Evolutionary conservation across 805 yeast species (phyloP), one percentile per base, ranked within the genome.

Genomic region (Saccharomycopsis sp.): DNA sequence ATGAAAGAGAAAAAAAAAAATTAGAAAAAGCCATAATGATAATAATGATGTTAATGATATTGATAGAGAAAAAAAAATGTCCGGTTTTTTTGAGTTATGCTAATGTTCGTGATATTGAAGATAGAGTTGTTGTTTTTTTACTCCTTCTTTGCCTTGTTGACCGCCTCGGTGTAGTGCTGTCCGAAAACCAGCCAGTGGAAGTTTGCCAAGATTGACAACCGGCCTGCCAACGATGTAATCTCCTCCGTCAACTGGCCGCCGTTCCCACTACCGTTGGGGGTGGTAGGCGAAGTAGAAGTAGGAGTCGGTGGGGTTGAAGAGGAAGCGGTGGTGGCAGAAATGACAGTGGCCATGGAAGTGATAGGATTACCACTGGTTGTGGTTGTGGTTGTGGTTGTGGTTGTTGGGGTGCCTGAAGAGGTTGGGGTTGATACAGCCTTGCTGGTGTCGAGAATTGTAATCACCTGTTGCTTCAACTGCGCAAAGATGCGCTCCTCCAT

Each of bases 181-280:
- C 84, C 87, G 59, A 85, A 84, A 9, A 85, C 95, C 42, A 73
- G 77, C 84, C 87, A 80, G 59, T 85, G 94, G 62, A 85, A 80
- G 44, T 76, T 78, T 36, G 75, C 74, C 43, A 85, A 68, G 12
- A 82, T 75, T 45, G 77, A 69, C 38, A 81, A 62, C 50, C 83
- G 72, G 39, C 69, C 70, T 31, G 77, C 72, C 38, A 78, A 67
- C 49, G 70, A 67, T 36, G 67, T 69, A 50, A 80, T 64, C 49
- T 80, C 88, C n/a, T 63, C 70, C 42, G 63, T 55, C 52, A 50
- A 46, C 23, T 45, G 37, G 41, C 56, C 57, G 49, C 51, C 49
- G 12, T 29, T 23, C 13, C 32, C 30, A n/a, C n/a, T n/a, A n/a
- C n/a, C n/a, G n/a, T n/a, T n/a, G n/a, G n/a, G n/a, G 16, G 26